phyloP scores from a whole-genome alignment of 2,329 filamentous ascomycete species.

The Colletotrichum phormii region DNA sequence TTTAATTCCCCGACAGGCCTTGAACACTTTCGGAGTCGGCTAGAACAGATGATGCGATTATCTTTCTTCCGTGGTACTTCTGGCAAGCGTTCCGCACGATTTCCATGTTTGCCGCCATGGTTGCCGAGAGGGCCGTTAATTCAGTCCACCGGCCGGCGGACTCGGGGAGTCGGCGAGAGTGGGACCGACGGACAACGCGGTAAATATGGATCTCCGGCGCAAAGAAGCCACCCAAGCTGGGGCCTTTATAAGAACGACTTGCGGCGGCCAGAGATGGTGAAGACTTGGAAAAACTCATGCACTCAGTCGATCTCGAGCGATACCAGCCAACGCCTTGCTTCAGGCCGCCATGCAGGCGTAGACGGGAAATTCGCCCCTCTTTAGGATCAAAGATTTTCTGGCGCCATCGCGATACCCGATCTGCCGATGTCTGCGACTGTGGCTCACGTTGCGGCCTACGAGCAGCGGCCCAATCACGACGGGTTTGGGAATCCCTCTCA shows the following conservation, averaged over 20 bases:
- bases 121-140: neutral
- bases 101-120: neutral
- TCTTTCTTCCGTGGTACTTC: neutral
- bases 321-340: neutral
- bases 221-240: neutral
- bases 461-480: constrained; percentile 6
- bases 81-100: neutral
- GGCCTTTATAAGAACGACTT: neutral
- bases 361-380: neutral
- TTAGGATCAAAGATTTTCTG: neutral
- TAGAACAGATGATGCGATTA: neutral
- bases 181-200: neutral
- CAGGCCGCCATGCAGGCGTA: constrained; percentile 12
- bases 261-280: neutral
- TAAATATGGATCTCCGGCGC: neutral
- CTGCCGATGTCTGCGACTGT: constrained; percentile 1
- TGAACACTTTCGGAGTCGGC: neutral
- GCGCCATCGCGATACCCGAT: constrained; percentile 10
- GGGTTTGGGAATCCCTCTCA: neutral
- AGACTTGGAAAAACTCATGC: neutral
- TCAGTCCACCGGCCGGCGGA: no score
- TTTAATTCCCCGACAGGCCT: neutral
- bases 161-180: neutral
- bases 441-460: neutral
- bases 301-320: neutral